Evolutionary conservation across 2,329 filamentous ascomycete species (phyloP).

Genomic region (Akanthomyces lecanii): DNA sequence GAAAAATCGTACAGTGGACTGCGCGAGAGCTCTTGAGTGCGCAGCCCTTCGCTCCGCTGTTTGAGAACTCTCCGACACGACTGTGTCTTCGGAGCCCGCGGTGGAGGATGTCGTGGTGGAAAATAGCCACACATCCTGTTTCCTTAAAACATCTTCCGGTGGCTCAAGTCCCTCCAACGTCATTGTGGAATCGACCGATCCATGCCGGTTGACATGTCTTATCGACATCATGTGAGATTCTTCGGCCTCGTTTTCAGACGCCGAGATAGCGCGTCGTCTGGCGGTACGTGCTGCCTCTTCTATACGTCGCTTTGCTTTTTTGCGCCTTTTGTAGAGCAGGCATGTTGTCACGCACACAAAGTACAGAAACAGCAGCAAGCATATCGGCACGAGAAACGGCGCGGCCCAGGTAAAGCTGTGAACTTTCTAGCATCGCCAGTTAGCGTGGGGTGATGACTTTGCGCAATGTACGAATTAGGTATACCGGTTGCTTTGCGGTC

Average conservation of each 20-base stretch:
- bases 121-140: slow-evolving; percentile 18
- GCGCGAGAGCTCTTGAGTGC: slow-evolving; percentile 9
- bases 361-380: slow-evolving; percentile 29
- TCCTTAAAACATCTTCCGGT: neutral
- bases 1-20: slow-evolving; percentile 18
- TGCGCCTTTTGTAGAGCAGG: slow-evolving; percentile 27
- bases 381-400: slow-evolving; percentile 28
- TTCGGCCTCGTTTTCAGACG: slow-evolving; percentile 18
- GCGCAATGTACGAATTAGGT: slow-evolving; percentile 1
- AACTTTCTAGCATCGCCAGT: slow-evolving; percentile 19
- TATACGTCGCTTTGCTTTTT: slow-evolving; percentile 22
- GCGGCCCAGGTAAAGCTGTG: slow-evolving; percentile 26
- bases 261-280: slow-evolving; percentile 3
- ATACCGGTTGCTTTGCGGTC: slow-evolving; percentile 26
- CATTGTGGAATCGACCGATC: slow-evolving; percentile 19
- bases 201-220: slow-evolving; percentile 15
- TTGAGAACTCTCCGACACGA: slow-evolving; percentile 12
- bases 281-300: slow-evolving; percentile 13
- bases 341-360: slow-evolving; percentile 26
- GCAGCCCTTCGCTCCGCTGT: slow-evolving; percentile 14
- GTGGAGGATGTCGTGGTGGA: slow-evolving; percentile 9
- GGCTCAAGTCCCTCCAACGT: slow-evolving; percentile 13
- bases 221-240: slow-evolving; percentile 15
- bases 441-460: neutral
- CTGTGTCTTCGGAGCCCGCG: slow-evolving; percentile 14